phyloP scores from a whole-genome alignment of 495 filamentous ascomycete genomes.

The Penicillium coffeae region DNA sequence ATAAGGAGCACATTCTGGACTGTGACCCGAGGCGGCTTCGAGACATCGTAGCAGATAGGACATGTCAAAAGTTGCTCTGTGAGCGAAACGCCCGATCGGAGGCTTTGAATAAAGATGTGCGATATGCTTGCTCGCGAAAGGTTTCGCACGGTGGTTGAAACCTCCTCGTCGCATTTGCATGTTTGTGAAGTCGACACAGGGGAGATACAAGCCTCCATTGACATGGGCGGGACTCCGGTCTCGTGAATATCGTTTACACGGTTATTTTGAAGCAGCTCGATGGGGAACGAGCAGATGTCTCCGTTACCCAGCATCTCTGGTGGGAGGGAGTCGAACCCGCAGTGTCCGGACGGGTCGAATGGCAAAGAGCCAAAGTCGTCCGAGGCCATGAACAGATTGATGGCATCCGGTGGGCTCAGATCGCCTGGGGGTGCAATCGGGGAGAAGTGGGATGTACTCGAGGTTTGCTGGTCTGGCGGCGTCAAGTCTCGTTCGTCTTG shows the following conservation, averaged over 20 bases:
- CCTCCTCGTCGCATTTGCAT: slow-evolving; percentile 27
- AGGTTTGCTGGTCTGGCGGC: slow-evolving; percentile 1
- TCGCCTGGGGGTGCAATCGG: background rate
- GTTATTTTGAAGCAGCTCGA: slow-evolving; percentile 10
- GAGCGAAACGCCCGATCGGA: slow-evolving; percentile 16
- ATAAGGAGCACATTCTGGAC: slow-evolving; percentile 26
- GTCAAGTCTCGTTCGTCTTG: background rate
- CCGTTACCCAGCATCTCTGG: slow-evolving; percentile 16
- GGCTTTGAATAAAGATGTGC: slow-evolving; percentile 13
- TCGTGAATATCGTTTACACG: background rate
- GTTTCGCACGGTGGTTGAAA: slow-evolving; percentile 16
- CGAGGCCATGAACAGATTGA: slow-evolving; percentile 4
- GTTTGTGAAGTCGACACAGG: slow-evolving; percentile 15
- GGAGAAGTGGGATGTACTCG: slow-evolving; percentile 10
- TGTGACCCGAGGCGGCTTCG: slow-evolving; percentile 24
- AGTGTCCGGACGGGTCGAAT: slow-evolving; percentile 10
- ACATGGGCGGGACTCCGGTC: background rate
- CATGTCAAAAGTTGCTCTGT: slow-evolving; percentile 18
- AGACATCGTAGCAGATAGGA: slow-evolving; percentile 24
- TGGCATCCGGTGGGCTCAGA: background rate
- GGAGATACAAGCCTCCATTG: slow-evolving; percentile 8
- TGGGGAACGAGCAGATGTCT: slow-evolving; percentile 12
- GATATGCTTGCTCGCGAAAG: slow-evolving; percentile 18
- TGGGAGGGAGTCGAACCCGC: slow-evolving; percentile 14
- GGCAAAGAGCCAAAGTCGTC: slow-evolving; percentile 10